Percentiles rank a stretch among this genome's conserved stretches.
Conservation (phyloP, 768 basidiomycete genomes). For the Naganishia vishniacii region DNA sequence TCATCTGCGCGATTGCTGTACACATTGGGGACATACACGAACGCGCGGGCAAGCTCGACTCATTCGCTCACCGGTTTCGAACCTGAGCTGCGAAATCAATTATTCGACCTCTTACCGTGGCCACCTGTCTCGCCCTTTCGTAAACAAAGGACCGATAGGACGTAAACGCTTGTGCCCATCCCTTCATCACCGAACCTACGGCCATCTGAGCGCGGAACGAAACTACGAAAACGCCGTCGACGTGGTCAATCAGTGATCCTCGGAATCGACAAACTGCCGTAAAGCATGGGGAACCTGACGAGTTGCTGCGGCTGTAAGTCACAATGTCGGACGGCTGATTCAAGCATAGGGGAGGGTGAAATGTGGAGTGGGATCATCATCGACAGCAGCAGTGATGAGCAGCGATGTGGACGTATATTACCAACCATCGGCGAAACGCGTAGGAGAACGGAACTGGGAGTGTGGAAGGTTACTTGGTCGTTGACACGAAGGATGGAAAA, state of each 20-base stretch:
- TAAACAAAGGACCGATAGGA: constrained; percentile 3
- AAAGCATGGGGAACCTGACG: constrained; percentile 26
- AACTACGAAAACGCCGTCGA: neutral
- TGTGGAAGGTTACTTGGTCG: too few species aligned
- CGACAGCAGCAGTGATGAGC: too few species aligned
- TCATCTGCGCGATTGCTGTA: too few species aligned
- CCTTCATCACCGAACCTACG: too few species aligned
- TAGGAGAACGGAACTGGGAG: too few species aligned
- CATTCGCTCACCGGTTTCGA: neutral
- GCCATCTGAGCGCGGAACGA: neutral
- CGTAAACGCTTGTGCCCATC: neutral
- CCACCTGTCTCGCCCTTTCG: too few species aligned
- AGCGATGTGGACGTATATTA: too few species aligned
- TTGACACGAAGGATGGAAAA: too few species aligned
- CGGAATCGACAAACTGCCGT: constrained; percentile 1
- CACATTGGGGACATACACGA: neutral
- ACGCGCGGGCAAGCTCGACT: constrained; percentile 11
- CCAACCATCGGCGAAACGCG: too few species aligned
- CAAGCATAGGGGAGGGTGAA: neutral
- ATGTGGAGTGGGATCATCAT: too few species aligned
- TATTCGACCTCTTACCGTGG: too few species aligned
- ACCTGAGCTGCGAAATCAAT: constrained; percentile 4
- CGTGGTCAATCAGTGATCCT: neutral
- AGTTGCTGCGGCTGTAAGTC: constrained; percentile 29
- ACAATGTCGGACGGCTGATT: neutral